phyloP scores from a whole-genome alignment of 176 grass and related monocot genomes.

The Thinopyrum elongatum region DNA sequence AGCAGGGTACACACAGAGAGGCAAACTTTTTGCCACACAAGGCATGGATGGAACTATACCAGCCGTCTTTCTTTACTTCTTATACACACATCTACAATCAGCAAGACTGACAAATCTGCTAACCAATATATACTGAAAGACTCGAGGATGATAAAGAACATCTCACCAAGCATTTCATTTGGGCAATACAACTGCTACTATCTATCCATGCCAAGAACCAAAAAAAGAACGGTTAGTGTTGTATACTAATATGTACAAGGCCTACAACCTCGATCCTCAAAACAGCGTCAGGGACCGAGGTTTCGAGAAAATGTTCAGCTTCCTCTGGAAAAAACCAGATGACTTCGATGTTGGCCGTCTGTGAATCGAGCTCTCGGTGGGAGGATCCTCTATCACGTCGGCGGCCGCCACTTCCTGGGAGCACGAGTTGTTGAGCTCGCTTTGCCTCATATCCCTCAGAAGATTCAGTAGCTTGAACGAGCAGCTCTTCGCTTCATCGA shows the following conservation, averaged over 20 bases:
- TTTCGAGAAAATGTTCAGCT: constrained; percentile 71
- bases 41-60: neutral
- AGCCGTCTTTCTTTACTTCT: neutral
- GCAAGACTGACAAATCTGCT: neutral
- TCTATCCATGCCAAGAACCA: constrained; percentile 20
- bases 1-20: neutral
- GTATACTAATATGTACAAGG: constrained; percentile 43
- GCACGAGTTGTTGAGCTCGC: constrained; percentile 46
- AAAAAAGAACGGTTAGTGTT: constrained; percentile 36
- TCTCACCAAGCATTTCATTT: constrained; percentile 64
- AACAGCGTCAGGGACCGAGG: constrained; percentile 37
- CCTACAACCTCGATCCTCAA: constrained; percentile 15
- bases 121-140: constrained; percentile 49
- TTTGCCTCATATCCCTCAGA: constrained; percentile 68
- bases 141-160: constrained; percentile 63
- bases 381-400: constrained; percentile 23
- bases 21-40: neutral
- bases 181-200: constrained; percentile 26
- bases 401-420: constrained; percentile 37
- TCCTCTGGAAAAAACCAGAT: constrained; percentile 66
- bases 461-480: constrained; percentile 69
- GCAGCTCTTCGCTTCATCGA: constrained; percentile 49
- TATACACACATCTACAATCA: constrained; percentile 24
- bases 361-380: constrained; percentile 20
- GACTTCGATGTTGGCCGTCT: constrained; percentile 44